phyloP scores from a whole-genome alignment of 371 early-diverging fungal genomes.

The Actinomucor elegans region DNA sequence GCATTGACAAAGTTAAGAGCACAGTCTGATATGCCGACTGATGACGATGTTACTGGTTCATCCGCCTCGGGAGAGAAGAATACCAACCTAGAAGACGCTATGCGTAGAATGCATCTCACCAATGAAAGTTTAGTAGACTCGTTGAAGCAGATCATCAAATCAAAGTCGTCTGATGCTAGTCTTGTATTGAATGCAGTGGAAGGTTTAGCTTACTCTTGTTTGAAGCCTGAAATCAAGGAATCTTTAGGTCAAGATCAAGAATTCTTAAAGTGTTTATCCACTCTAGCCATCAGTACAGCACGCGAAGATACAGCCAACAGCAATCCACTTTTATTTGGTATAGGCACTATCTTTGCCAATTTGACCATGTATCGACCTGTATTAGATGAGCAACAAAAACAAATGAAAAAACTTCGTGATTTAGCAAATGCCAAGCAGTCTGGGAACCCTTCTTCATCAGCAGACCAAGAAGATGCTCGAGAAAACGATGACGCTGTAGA shows the following conservation, averaged over 20 bases:
- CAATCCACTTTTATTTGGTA: slow-evolving; percentile 61
- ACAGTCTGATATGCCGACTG: slow-evolving; percentile 27
- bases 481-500: slow-evolving; percentile 66
- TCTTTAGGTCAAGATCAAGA: slow-evolving; percentile 52
- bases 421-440: slow-evolving; percentile 54
- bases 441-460: neutral
- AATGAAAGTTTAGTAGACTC: slow-evolving; percentile 32
- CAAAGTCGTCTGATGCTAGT: slow-evolving; percentile 30
- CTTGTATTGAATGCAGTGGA: slow-evolving; percentile 57
- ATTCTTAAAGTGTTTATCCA: slow-evolving; percentile 58
- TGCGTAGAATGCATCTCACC: slow-evolving; percentile 32
- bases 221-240: slow-evolving; percentile 64
- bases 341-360: slow-evolving; percentile 70
- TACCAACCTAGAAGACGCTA: slow-evolving; percentile 24
- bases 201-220: slow-evolving; percentile 73
- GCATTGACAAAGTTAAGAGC: slow-evolving; percentile 65
- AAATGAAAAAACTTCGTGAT: slow-evolving; percentile 73
- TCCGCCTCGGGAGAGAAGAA: neutral
- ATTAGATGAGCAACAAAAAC: slow-evolving; percentile 78
- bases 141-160: slow-evolving; percentile 37
- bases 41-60: slow-evolving; percentile 14
- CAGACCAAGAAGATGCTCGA: slow-evolving; percentile 47
- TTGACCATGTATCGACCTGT: slow-evolving; percentile 69
- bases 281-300: slow-evolving; percentile 47
- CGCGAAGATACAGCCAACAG: slow-evolving; percentile 30